Conservation (phyloP, 345 rosid species). For the Eucalyptus coolabah region DNA sequence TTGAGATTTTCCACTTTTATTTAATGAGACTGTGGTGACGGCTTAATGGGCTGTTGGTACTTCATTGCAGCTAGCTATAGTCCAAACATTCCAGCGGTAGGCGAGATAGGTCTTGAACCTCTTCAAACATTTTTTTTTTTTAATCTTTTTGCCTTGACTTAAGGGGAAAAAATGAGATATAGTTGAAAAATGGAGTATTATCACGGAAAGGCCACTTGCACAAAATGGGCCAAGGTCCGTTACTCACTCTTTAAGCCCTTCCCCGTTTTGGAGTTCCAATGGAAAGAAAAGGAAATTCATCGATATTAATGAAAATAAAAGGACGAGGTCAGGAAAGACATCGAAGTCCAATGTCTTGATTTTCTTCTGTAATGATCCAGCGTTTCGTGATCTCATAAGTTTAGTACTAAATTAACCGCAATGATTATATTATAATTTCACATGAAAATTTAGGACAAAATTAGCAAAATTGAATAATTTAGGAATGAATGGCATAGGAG, state of each 20-base stretch:
- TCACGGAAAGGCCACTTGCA: neutral
- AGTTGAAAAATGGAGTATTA: neutral
- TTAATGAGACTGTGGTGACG: fast-evolving
- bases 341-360: too few species aligned
- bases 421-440: too few species aligned
- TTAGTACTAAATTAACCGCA: too few species aligned
- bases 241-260: neutral
- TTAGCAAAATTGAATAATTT: too few species aligned
- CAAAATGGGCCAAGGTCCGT: neutral
- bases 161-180: neutral
- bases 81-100: neutral
- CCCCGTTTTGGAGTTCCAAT: neutral
- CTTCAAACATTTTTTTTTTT: neutral
- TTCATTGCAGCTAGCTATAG: neutral
- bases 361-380: neutral
- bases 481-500: neutral
- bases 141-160: neutral
- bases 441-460: fast-evolving
- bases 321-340: neutral
- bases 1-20: neutral
- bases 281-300: neutral
- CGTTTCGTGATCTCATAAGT: neutral
- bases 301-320: neutral
- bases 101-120: neutral
- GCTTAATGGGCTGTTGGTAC: neutral